These are phyloP conservation scores for Globisporangium orthogonon DNA, from an alignment of 352 stramenopile species.

Conservation along the genomic window DNA sequence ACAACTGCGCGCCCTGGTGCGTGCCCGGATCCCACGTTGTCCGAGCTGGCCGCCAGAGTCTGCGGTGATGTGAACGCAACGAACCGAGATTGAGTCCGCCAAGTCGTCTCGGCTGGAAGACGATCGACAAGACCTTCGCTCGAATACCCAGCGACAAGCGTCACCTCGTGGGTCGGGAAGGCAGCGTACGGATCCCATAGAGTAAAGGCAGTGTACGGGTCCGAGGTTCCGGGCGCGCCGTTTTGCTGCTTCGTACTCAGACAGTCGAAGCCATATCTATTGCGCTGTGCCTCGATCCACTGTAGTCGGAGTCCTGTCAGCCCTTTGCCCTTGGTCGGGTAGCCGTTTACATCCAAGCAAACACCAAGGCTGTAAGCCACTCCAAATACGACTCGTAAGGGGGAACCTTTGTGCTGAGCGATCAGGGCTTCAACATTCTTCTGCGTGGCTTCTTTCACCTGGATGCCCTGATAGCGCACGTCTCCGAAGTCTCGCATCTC, in stretches of 20 bases:
- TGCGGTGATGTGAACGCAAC: slow-evolving; percentile 6
- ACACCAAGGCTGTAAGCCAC: slow-evolving; percentile 24
- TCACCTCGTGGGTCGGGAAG: slow-evolving; percentile 33
- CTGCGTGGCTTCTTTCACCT: slow-evolving; percentile 33
- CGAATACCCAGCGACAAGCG: slow-evolving; percentile 11
- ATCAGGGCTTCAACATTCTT: slow-evolving; percentile 21
- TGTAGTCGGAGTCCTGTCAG: slow-evolving; percentile 7
- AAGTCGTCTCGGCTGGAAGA: slow-evolving; percentile 7
- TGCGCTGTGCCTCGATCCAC: slow-evolving; percentile 35
- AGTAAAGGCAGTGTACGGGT: slow-evolving; percentile 7
- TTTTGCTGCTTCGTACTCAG: slow-evolving; percentile 19
- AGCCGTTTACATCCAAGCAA: slow-evolving; percentile 13
- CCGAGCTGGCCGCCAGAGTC: background rate
- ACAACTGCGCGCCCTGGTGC: background rate
- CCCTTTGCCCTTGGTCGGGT: slow-evolving; percentile 1
- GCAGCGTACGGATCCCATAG: slow-evolving; percentile 44
- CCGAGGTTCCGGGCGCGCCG: background rate
- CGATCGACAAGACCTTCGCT: background rate
- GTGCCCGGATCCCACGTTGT: background rate
- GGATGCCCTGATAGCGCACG: slow-evolving; percentile 21
- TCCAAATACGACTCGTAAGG: slow-evolving; percentile 23
- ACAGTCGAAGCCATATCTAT: slow-evolving; percentile 40
- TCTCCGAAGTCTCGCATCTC: slow-evolving; percentile 33
- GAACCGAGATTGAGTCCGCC: slow-evolving; percentile 1
- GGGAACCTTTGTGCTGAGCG: background rate